Evolutionary conservation across 495 filamentous ascomycete genomes (phyloP).

Genomic region (Penicillium canescens): DNA sequence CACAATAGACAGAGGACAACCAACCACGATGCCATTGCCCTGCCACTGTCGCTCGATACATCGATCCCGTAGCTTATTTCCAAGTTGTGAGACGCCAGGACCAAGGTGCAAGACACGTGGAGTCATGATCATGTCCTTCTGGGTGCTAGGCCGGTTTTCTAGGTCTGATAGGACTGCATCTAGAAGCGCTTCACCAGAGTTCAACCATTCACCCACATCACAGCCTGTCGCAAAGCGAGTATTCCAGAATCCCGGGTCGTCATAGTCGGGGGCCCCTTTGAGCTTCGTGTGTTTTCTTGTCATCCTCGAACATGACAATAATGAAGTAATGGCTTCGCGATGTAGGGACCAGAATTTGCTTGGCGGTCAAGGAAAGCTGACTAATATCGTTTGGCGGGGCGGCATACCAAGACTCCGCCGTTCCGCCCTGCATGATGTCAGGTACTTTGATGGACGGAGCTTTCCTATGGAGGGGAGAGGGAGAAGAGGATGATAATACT

Average conservation of each 20-base stretch:
- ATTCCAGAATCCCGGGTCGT: constrained; percentile 41
- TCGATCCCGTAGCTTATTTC: constrained; percentile 32
- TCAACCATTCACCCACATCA: constrained; percentile 48
- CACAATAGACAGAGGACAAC: constrained; percentile 4
- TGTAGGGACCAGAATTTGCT: too few species aligned
- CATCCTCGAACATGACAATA: neutral
- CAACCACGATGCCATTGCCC: constrained; percentile 38
- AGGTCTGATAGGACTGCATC: constrained; percentile 30
- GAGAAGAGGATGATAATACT: too few species aligned
- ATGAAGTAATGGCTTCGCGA: too few species aligned
- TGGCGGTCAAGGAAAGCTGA: too few species aligned
- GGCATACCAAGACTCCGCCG: too few species aligned
- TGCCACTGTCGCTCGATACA: constrained; percentile 30
- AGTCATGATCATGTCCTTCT: neutral
- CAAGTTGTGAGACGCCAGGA: constrained; percentile 41
- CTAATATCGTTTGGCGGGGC: too few species aligned
- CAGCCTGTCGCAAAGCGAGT: constrained; percentile 37
- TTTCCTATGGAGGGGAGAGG: too few species aligned
- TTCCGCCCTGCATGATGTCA: too few species aligned
- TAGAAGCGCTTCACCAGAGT: constrained; percentile 37
- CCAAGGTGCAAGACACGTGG: constrained; percentile 42
- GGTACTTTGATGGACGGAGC: too few species aligned
- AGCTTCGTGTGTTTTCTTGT: constrained; percentile 17
- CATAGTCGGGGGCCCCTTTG: constrained; percentile 41
- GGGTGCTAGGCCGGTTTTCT: constrained; percentile 12